These are phyloP conservation scores for Zygnema circumcarinatum DNA, from an alignment of 139 green algal genomes.

Conservation along the genomic window DNA sequence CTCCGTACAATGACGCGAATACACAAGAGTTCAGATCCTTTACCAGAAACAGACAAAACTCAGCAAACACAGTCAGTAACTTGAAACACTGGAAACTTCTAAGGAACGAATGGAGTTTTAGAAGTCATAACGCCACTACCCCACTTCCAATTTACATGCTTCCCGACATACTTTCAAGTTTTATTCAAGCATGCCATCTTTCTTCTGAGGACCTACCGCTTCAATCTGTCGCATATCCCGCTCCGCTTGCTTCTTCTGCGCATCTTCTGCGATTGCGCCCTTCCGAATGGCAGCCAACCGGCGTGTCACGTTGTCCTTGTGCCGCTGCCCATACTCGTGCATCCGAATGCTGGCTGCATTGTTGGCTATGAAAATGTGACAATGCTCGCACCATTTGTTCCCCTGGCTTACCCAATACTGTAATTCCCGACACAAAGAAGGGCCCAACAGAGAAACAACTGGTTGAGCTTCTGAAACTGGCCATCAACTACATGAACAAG, in stretches of 20 bases:
- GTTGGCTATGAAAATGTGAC: conserved; percentile 56
- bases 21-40: too few species aligned
- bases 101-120: too few species aligned
- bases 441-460: neutral
- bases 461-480: neutral
- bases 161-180: too few species aligned
- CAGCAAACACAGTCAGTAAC: too few species aligned
- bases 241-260: conserved; percentile 34
- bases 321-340: conserved; percentile 46
- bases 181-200: too few species aligned
- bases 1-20: too few species aligned
- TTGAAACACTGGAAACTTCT: too few species aligned
- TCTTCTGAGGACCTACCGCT: conserved; percentile 19
- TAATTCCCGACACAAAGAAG: neutral
- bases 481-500: neutral
- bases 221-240: conserved; percentile 31
- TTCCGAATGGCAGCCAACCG: conserved; percentile 33
- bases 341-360: conserved; percentile 57
- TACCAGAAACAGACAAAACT: too few species aligned
- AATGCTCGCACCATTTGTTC: conserved; percentile 61
- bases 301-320: conserved; percentile 58
- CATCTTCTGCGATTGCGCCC: conserved; percentile 15
- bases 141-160: too few species aligned
- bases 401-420: conserved; percentile 61
- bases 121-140: too few species aligned